Evolutionary conservation across 2,329 filamentous ascomycete genomes (phyloP), one percentile per base, ranked within the genome.

Genomic region (Mycogone perniciosa): DNA sequence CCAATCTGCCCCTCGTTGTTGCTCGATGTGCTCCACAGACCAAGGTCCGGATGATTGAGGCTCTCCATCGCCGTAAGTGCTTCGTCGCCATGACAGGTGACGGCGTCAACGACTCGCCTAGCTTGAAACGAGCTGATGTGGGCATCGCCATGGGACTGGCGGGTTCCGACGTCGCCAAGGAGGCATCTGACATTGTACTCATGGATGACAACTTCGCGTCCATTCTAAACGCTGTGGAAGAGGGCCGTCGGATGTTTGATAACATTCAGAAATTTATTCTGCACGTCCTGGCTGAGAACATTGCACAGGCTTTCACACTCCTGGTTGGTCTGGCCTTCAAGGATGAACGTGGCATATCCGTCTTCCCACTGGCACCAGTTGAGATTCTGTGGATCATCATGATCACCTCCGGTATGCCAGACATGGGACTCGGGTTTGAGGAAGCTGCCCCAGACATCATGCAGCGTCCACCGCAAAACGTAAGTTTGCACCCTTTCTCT

Each of bases 361-460:
- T 88, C 5, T 89, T 88, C 61, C 85, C 85, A 0, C 74, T 89
- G 10, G 75, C 84, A 0, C 85, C 85, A 0, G 82, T 89, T n/a
- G 80, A 89, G 57, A 86, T 89, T 55, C 73, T 89, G 39, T 89
- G 85, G 85, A 83, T 89, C 54, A 89, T 88, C 60, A 88, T 89
- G 85, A 77, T 89, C 50, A 89, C 86, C 0, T 87, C 83, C 31
- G 82, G 81, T 44, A 75, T 88, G 60, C 85, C 85, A 4, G 86
- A 88, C 55, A 88, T 89, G 82, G 86, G 85, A 53, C 74, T 89
- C 3, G 85, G 85, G 2, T 84, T 88, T 67, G 85, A 89, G 66
- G 70, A 77, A 49, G 84, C 85, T 0, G 80, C 81, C 0, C 79
- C 84, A 0, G 84, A 88, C 62, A 82, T 89, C 52, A 81, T 89